Evolutionary conservation across 345 rosid genomes (phyloP), one percentile per base, ranked within the genome.

Genomic region (Lumnitzera racemosa): DNA sequence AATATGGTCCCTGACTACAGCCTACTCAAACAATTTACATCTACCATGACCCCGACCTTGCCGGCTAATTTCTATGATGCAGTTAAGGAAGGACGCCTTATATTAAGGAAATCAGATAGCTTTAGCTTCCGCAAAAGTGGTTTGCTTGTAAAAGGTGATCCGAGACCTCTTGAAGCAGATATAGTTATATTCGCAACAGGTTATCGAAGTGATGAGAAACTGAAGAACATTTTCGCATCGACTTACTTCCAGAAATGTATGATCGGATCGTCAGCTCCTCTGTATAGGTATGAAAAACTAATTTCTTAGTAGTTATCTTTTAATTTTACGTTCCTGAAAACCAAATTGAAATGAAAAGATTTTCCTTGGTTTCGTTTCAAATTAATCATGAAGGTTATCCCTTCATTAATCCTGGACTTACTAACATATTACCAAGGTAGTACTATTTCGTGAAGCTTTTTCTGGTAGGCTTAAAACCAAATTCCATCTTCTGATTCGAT

Each of bases 171-270:
- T 15, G 46, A 15, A 1, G 58, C 70, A 0, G 79, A 78, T 23
- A 23, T 69, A 20, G 73, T 78, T 29, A 63, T 78, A 56, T 68
- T 78, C 24, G 82, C 75, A 13, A 72, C 82, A 0, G 82, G 77
- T 9, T 78, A 48, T 17, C 54, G 51, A 61, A 29, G 70, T 41
- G 72, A 74, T 11, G 61, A 60, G 52, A 78, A 78, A 62, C 72
- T 72, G 46, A 58, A 49, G 47, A 63, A 61, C 62, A 67, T 75
- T 16, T 78, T 78, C 65, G 15, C 31, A 49, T 64, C 77, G 5
- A 17, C 6, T 13, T 61, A 51, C 61, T 69, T 69, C 52, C 61
- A 56, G 52, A 57, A 69, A 41, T 69, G 67, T 66, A 63, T 69
- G 27, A 25, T 31, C 6, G 69, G 65, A 15, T 57, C 76, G 16